phyloP scores from a whole-genome alignment of 163 green algal genomes.

The Scenedesmus sp. region DNA sequence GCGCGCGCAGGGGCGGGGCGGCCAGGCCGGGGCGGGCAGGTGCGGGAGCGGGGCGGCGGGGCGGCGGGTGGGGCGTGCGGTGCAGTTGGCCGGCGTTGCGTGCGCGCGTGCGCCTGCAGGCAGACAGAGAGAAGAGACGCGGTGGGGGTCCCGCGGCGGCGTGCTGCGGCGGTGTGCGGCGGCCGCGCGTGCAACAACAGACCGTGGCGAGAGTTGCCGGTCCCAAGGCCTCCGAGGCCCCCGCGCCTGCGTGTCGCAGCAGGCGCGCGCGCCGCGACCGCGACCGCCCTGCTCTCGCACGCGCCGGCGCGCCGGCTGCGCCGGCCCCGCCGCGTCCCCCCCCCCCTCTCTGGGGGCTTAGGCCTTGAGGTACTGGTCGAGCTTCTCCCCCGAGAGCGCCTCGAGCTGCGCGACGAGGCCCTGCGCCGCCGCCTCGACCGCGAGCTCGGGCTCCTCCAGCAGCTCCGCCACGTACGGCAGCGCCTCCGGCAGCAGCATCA shows the following conservation, averaged over 20 bases:
- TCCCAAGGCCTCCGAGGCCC: too few species aligned
- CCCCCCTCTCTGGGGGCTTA: constrained; percentile 28
- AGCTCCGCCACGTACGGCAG: constrained; percentile 89
- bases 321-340: background rate
- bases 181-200: background rate
- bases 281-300: too few species aligned
- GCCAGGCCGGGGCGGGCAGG: too few species aligned
- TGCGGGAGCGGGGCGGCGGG: too few species aligned
- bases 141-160: background rate
- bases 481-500: constrained; percentile 86
- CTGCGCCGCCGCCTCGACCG: constrained; percentile 67
- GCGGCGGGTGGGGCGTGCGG: too few species aligned
- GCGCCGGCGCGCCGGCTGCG: too few species aligned
- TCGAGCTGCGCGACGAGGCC: constrained; percentile 82
- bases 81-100: background rate
- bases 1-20: too few species aligned
- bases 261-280: too few species aligned
- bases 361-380: constrained; percentile 80
- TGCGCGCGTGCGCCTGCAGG: background rate
- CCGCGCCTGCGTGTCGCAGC: constrained; percentile 8
- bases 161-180: background rate
- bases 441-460: constrained; percentile 83
- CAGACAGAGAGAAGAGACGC: background rate
- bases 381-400: constrained; percentile 83
- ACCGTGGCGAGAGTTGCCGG: too few species aligned